Evolutionary conservation across 305 asterid species (phyloP).

Genomic region (Plantago lanceolata): DNA sequence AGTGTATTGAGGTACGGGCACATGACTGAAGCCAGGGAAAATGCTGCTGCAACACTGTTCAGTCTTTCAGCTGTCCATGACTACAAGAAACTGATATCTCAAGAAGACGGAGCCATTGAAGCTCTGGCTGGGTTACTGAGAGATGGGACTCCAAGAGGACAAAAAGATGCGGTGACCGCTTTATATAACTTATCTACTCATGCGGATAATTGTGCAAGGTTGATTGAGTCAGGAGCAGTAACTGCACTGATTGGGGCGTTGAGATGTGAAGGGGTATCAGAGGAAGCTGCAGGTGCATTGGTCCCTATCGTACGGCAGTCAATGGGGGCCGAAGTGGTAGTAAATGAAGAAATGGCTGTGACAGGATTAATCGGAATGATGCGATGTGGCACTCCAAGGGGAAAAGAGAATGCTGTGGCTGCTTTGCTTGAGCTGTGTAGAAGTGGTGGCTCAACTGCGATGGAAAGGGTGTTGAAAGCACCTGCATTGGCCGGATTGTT

Average conservation of each 20-base stretch:
- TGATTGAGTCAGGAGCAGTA: conserved; percentile 77
- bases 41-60: conserved; percentile 90
- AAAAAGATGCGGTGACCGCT: conserved; percentile 88
- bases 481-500: conserved; percentile 66
- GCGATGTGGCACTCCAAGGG: conserved; percentile 78
- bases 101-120: conserved; percentile 65
- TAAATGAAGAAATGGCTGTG: conserved; percentile 58
- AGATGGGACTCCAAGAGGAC: conserved; percentile 75
- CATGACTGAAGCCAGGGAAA: conserved; percentile 81
- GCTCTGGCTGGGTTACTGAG: conserved; percentile 57
- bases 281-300: conserved; percentile 91
- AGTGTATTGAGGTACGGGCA: conserved; percentile 61
- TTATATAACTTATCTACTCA: conserved; percentile 78
- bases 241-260: conserved; percentile 59
- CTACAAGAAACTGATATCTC: conserved; percentile 64
- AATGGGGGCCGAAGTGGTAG: conserved; percentile 67
- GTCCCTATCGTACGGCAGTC: conserved; percentile 75
- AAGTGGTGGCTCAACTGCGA: conserved; percentile 64
- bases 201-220: conserved; percentile 51
- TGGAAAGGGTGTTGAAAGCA: conserved; percentile 65
- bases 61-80: conserved; percentile 95
- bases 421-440: conserved; percentile 76
- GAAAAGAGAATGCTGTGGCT: conserved; percentile 90
- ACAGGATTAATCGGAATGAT: conserved; percentile 60
- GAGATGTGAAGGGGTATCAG: conserved; percentile 57